Percentiles rank a stretch among this genome's conserved stretches.
phyloP scores from a whole-genome alignment of 1,139 yeast genomes.

The Candida frijolesensis region DNA sequence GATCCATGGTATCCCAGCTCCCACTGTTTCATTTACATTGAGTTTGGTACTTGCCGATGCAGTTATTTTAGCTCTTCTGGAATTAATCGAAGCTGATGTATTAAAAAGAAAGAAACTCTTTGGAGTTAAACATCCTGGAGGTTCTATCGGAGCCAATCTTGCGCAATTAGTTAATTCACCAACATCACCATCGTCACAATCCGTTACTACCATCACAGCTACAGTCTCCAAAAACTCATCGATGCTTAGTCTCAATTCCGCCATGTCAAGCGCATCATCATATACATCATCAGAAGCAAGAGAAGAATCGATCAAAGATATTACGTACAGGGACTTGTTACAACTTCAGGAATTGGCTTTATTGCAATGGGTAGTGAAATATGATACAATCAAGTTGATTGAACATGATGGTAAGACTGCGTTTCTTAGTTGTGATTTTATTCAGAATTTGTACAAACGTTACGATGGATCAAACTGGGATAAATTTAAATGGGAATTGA shows the following conservation, averaged over 20 bases:
- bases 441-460: constrained; percentile 6
- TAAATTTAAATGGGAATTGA: constrained; percentile 19
- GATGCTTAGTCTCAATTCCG: constrained; percentile 5
- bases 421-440: constrained; percentile 4
- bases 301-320: neutral
- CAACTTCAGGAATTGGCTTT: constrained; percentile 18
- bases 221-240: constrained; percentile 1
- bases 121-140: constrained; percentile 84
- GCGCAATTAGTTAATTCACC: constrained; percentile 7
- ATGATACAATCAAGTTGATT: constrained; percentile 10
- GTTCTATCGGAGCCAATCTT: constrained; percentile 71
- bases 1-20: constrained; percentile 85
- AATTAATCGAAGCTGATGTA: constrained; percentile 61
- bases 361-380: constrained; percentile 32
- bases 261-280: neutral
- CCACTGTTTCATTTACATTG: constrained; percentile 81
- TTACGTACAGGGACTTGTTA: constrained; percentile 4
- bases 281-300: constrained; percentile 1
- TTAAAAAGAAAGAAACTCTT: constrained; percentile 56
- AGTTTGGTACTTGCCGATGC: constrained; percentile 81
- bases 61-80: constrained; percentile 70
- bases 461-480: constrained; percentile 16
- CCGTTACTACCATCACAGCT: neutral
- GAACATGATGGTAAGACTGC: constrained; percentile 2
- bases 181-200: neutral